phyloP scores from a whole-genome alignment of 208 protist species.

The Trypanosoma boissoni region DNA sequence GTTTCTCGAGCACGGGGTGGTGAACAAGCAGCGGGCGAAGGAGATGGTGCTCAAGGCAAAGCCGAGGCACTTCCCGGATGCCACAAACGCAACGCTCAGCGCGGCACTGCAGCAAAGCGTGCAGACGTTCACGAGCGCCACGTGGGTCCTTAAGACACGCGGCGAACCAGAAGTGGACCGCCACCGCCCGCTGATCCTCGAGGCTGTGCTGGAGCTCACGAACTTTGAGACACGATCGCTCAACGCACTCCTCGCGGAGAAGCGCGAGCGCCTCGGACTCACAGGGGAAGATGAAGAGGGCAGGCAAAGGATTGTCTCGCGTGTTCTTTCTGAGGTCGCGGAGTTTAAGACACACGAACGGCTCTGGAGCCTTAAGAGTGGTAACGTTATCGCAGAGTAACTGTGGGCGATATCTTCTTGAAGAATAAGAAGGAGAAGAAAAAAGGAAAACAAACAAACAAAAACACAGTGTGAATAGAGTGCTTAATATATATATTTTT shows the following conservation, averaged over 20 bases:
- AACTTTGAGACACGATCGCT: constrained; percentile 59
- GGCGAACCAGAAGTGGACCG: constrained; percentile 68
- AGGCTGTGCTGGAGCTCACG: constrained; percentile 47
- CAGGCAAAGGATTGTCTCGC: constrained; percentile 28
- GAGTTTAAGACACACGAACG: constrained; percentile 61
- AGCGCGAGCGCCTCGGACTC: constrained; percentile 6
- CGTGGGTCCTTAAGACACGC: constrained; percentile 70
- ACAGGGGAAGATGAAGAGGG: constrained; percentile 18
- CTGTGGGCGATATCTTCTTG: no score
- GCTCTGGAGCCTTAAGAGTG: constrained; percentile 78
- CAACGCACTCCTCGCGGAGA: constrained; percentile 30
- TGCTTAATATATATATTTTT: no score
- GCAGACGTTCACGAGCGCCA: constrained; percentile 73
- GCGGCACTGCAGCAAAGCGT: constrained; percentile 59
- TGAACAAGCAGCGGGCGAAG: constrained; percentile 83
- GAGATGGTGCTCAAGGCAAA: constrained; percentile 65
- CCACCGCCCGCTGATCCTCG: constrained; percentile 67
- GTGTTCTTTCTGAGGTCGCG: constrained; percentile 70
- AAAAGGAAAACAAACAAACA: not conserved
- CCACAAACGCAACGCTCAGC: constrained; percentile 78
- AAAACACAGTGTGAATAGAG: no score
- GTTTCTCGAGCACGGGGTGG: constrained; percentile 77
- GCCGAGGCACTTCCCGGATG: constrained; percentile 57
- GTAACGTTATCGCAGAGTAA: constrained; percentile 33
- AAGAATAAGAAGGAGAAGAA: not conserved